Base-by-base conservation (phyloP, 2,329 filamentous ascomycete genomes). In the Colletotrichum sp. region DNA sequence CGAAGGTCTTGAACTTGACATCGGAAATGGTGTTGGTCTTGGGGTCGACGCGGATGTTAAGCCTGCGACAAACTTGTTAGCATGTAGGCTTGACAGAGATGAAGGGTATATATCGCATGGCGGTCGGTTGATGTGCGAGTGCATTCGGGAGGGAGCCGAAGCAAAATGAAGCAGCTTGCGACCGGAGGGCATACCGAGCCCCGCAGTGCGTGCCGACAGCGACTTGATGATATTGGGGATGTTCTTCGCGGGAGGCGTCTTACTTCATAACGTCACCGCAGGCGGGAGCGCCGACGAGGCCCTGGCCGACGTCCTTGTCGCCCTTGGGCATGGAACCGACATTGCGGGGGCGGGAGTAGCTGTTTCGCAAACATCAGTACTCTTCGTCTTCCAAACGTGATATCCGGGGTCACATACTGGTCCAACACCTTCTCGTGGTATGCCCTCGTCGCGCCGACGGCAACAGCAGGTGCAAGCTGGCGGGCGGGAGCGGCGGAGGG, bases 1-100 rank as follows among this genome's bases (percentile, higher is more conserved):
- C 96, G 83, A 98, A 98, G 0, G 96, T 98, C 93, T 98, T 98
- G 92, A 98, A 98, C 87, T 97, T 97, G 84, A 98, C 96, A 81
- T 98, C 96, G 80, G 93, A 93, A 83, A 98, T 98, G 80, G 93
- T 96, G 84, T 97, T 95, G 81, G 93, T 95, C 80, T 94, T 90
- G 78, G 95, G 94, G 86, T 98, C 96, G 81, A 98, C 96, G 75
- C 95, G 93, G 86, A 97, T 97, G 87, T 95, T 93, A 36, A 95
- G 70, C 88, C 82, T 87, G 83, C 8, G 84, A 80, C 3, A 36
- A 8, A 7, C 24, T 21, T 43, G 68, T 78, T 43, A 77, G 75
- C 75, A 21, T 16, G 1, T n/a, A 55, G 16, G 7, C 18, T 21
- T 36, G 10, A 34, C n/a, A n/a, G 52, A n/a, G 34, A 32, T 12